Base-by-base conservation (phyloP, 306 rosid species). In the peach (Prunus persica) region DNA sequence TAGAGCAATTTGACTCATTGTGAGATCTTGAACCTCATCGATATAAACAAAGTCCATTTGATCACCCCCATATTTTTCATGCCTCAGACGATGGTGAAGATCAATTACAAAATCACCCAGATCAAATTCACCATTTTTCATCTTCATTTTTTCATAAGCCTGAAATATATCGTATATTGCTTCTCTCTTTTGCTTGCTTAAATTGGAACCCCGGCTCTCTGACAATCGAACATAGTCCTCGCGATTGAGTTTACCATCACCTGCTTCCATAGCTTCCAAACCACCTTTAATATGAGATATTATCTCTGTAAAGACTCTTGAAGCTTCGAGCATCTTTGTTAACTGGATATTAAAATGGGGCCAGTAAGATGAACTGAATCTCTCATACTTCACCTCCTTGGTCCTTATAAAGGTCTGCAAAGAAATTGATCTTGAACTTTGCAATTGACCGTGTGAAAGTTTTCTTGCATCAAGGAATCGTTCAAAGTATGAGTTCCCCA, bases 1-100 rank as follows among this genome's bases (percentile, higher is more conserved):
- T 43, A 92, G 76, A 41, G 92, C 87, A 78, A 90, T 87, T 80
- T 92, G 96, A 81, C 87, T 87, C 92, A 92, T 87, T 28, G 93
- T 88, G 5, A 92, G 81, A 76, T 92, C 97, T 27, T 92, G 97
- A 65, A 92, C 97, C 85, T 92, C 97, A 67, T 90, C 97, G 45
- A 92, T 87, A 57, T 90, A 92, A 20, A 92, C 90, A 63, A 79
- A 90, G 15, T 90, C 76, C 76, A 92, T 83, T 60, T 55, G 69
- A 77, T 87, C 93, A 49, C 92, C 96, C 25, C 64, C 55, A 38
- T 86, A 88, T 73, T 73, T 77, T 82, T 79, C 81, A 28, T 2
- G 55, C 76, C 74, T 74, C 8, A 90, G 80, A 9, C 96, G 84
- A 51, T 5, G 74, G 78, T 90, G 96, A 32, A 92, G 83, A 77